Evolutionary conservation across 257 asterid genomes (phyloP).

Genomic region (Solanum sitiens): DNA sequence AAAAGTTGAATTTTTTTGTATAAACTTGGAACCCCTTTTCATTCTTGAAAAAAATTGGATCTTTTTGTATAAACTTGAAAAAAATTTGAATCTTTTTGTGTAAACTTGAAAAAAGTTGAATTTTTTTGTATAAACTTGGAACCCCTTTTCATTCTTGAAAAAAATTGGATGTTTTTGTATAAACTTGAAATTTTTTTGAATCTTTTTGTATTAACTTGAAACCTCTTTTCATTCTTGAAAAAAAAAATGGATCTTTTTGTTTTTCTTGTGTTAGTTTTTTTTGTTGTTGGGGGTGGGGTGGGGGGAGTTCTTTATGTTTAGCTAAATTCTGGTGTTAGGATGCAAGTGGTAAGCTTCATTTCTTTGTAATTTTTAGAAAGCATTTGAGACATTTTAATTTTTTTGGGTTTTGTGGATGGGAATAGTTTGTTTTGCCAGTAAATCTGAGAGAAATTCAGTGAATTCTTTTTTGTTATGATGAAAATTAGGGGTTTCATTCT

Average conservation of each 20-base stretch:
- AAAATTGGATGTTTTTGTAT: not conserved
- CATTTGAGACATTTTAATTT: not conserved
- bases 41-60: not conserved
- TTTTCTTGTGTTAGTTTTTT: not conserved
- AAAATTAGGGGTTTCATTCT: not conserved
- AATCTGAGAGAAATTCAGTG: not conserved
- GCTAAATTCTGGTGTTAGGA: not conserved
- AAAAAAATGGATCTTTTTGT: not conserved
- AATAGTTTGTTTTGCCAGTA: not conserved
- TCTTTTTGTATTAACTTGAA: not conserved
- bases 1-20: too few species aligned
- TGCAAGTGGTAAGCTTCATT: not conserved
- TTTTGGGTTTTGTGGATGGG: not conserved
- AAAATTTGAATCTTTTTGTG: not conserved
- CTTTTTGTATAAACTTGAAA: not conserved
- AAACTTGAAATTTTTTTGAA: not conserved
- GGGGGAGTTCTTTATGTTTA: not conserved
- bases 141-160: not conserved
- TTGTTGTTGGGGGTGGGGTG: not conserved
- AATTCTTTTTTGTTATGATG: not conserved
- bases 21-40: not conserved
- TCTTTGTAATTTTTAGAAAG: not conserved
- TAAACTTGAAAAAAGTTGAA: not conserved
- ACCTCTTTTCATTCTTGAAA: not conserved
- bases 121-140: not conserved